Conservation (phyloP, 1,284 basidiomycete species). For the Taiwanofungus camphoratus region DNA sequence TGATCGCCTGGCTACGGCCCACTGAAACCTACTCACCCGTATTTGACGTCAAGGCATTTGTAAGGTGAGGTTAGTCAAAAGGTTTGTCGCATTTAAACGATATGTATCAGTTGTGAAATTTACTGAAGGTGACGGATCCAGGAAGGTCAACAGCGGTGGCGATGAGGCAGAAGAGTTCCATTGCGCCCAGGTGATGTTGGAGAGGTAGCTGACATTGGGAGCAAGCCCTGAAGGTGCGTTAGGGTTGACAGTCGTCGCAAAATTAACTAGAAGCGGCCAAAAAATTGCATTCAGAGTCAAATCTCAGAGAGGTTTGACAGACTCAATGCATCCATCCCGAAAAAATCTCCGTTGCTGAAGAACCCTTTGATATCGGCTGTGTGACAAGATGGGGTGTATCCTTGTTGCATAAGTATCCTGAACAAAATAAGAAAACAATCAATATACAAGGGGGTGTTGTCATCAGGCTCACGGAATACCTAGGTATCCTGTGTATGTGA, state of each 20-base stretch:
- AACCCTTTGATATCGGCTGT: slow-evolving; percentile 5
- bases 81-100: slow-evolving; percentile 3
- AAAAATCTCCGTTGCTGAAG: slow-evolving; percentile 2
- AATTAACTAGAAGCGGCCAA: slow-evolving; percentile 6
- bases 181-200: slow-evolving; percentile 7
- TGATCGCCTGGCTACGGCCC: too few species aligned
- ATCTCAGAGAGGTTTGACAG: background rate
- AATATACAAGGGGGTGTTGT: background rate
- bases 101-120: slow-evolving; percentile 9
- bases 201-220: slow-evolving; percentile 2
- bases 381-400: slow-evolving; percentile 5
- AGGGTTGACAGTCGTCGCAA: slow-evolving; percentile 5
- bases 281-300: slow-evolving; percentile 2
- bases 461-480: slow-evolving; percentile 4
- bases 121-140: slow-evolving; percentile 25
- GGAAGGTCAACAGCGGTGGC: slow-evolving; percentile 40
- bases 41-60: slow-evolving; percentile 3
- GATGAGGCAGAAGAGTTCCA: slow-evolving; percentile 13
- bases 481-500: slow-evolving; percentile 8
- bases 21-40: too few species aligned
- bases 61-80: slow-evolving; percentile 3
- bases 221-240: slow-evolving; percentile 3
- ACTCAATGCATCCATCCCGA: slow-evolving; percentile 7
- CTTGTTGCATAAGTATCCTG: slow-evolving; percentile 8
- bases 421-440: background rate